Percentiles rank a stretch among this genome's conserved stretches.
Evolutionary conservation across 139 green algal species (phyloP).

Genomic region (Desmodesmus armatus): DNA sequence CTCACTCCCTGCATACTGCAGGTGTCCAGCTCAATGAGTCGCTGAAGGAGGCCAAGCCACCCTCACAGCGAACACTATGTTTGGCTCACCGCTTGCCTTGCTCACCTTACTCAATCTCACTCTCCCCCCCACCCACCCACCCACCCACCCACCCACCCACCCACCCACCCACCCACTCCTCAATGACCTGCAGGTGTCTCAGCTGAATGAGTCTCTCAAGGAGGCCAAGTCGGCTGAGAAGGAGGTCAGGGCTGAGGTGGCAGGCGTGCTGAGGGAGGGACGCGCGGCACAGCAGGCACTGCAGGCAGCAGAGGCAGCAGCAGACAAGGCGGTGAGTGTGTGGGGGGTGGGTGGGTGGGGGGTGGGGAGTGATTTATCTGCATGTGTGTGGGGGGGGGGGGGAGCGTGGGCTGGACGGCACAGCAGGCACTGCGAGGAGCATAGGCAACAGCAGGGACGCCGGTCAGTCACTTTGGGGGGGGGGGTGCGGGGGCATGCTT

Average conservation of each 20-base stretch:
- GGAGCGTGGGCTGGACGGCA: constrained; percentile 53
- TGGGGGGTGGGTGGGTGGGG: too few species aligned
- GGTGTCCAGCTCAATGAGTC: constrained; percentile 1
- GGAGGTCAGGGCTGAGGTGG: constrained; percentile 53
- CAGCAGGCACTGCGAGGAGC: constrained; percentile 49
- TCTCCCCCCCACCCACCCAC: too few species aligned
- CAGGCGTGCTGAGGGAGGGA: constrained; percentile 54
- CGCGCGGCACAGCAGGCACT: constrained; percentile 38
- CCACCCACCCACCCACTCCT: too few species aligned
- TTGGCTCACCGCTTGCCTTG: too few species aligned
- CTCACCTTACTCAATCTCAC: too few species aligned
- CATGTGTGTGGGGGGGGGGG: constrained; percentile 27
- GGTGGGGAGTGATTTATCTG: too few species aligned
- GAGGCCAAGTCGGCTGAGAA: constrained; percentile 51
- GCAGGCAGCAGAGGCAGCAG: constrained; percentile 46
- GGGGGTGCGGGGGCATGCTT: too few species aligned
- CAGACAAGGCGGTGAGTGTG: constrained; percentile 40
- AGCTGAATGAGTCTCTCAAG: constrained; percentile 49
- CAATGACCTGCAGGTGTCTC: too few species aligned
- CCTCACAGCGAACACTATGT: too few species aligned
- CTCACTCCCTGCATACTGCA: too few species aligned
- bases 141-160: too few species aligned
- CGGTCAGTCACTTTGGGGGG: constrained; percentile 28
- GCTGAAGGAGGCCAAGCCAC: neutral
- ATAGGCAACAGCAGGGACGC: constrained; percentile 34